These are phyloP conservation scores for Ilex asprella DNA, from an alignment of 257 asterid species.

Conservation along the genomic window DNA sequence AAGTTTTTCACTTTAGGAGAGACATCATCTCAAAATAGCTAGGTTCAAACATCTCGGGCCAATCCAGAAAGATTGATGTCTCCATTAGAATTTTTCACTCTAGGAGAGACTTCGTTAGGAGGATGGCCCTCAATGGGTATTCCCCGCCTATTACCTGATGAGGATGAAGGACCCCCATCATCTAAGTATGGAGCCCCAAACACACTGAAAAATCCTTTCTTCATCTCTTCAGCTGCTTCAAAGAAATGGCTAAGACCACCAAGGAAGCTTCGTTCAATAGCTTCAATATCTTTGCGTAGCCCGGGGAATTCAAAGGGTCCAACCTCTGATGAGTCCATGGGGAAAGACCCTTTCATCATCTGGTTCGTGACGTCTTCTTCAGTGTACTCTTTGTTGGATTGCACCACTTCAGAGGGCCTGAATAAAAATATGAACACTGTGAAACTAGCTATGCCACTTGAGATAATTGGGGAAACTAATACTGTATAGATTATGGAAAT, in stretches of 20 bases:
- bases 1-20: too few relatives aligned
- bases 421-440: constrained; percentile 8
- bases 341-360: constrained; percentile 43
- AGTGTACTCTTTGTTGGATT: constrained; percentile 63
- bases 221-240: constrained; percentile 57
- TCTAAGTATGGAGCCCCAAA: constrained; percentile 25
- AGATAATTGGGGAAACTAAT: too few relatives aligned
- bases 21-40: too few relatives aligned
- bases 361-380: constrained; percentile 84
- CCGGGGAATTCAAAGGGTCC: constrained; percentile 55
- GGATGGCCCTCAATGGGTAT: constrained; percentile 35
- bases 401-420: constrained; percentile 83
- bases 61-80: constrained; percentile 56
- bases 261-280: constrained; percentile 52
- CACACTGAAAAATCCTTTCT: constrained; percentile 43
- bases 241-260: constrained; percentile 37
- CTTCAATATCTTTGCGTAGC: constrained; percentile 57
- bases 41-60: constrained; percentile 56
- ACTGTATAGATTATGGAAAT: too few relatives aligned
- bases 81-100: constrained; percentile 30
- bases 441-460: neutral
- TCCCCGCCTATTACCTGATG: constrained; percentile 20
- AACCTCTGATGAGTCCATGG: constrained; percentile 27
- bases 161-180: constrained; percentile 17
- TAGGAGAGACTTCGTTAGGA: constrained; percentile 26